A percentile compares a stretch with the other conserved stretches of the same genome.
These are phyloP conservation scores for Suhomyces wounanorum DNA, from an alignment of 1,139 yeast genomes.

Conservation along the genomic window DNA sequence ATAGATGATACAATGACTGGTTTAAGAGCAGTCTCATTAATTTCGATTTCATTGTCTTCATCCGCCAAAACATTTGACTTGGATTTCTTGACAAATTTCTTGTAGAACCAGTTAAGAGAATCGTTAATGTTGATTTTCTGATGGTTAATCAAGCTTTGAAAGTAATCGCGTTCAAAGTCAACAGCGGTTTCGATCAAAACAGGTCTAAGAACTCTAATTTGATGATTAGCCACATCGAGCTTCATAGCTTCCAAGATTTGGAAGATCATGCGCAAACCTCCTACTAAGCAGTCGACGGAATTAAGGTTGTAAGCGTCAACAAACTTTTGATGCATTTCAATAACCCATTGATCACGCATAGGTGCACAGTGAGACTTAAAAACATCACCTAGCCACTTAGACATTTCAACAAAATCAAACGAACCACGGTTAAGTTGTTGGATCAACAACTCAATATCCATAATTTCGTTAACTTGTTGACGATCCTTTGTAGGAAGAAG, in stretches of 20 bases:
- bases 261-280: conserved; percentile 77
- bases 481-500: conserved; percentile 81
- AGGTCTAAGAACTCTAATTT: conserved; percentile 82
- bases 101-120: conserved; percentile 71
- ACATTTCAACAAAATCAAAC: conserved; percentile 66
- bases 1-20: conserved; percentile 50
- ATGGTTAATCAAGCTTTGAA: conserved; percentile 66
- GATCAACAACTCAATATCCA: conserved; percentile 74
- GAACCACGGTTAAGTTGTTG: conserved; percentile 74
- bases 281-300: conserved; percentile 61
- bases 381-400: conserved; percentile 69
- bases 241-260: conserved; percentile 95
- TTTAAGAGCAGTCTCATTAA: conserved; percentile 27
- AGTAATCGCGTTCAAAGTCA: conserved; percentile 89
- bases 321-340: conserved; percentile 75
- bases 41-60: conserved; percentile 16
- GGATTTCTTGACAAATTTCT: conserved; percentile 33
- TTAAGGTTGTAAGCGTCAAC: conserved; percentile 57
- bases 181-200: conserved; percentile 84
- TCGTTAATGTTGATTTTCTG: conserved; percentile 67
- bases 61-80: conserved; percentile 13
- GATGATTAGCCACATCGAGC: conserved; percentile 93
- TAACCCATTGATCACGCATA: conserved; percentile 90
- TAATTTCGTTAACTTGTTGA: conserved; percentile 64
- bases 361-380: conserved; percentile 92